A percentile compares a stretch with the other conserved stretches of the same genome.
These are phyloP conservation scores for Silene vulgaris DNA, from an alignment of 179 eudicot genomes.

Conservation along the genomic window DNA sequence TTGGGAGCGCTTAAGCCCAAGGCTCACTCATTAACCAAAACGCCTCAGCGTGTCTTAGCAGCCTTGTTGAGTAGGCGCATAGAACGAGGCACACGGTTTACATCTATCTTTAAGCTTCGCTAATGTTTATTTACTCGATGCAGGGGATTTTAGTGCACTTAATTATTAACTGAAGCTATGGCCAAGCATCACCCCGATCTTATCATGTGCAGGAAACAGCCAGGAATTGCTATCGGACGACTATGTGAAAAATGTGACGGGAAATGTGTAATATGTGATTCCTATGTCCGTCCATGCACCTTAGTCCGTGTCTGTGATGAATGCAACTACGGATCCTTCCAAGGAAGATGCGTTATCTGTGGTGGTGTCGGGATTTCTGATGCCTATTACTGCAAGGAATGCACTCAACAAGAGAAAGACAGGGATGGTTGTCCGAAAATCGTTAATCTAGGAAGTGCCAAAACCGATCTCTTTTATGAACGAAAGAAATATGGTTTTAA, in stretches of 20 bases:
- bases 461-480: conserved; percentile 74
- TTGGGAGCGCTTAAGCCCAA: too few relatives aligned
- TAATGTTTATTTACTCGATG: background rate
- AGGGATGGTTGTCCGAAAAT: conserved; percentile 81
- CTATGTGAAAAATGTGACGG: conserved; percentile 82
- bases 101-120: background rate
- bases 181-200: conserved; percentile 93
- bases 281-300: conserved; percentile 81
- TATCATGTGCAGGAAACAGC: conserved; percentile 89
- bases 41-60: too few relatives aligned
- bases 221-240: conserved; percentile 81
- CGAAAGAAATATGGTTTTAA: conserved; percentile 76
- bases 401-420: conserved; percentile 80
- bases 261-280: conserved; percentile 75
- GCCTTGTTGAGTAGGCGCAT: too few relatives aligned
- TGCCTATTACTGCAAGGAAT: conserved; percentile 81
- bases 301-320: conserved; percentile 76
- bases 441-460: conserved; percentile 80
- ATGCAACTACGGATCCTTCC: conserved; percentile 85
- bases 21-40: too few relatives aligned
- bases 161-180: conserved; percentile 35
- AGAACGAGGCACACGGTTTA: too few relatives aligned
- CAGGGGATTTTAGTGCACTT: conserved; percentile 18
- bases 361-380: conserved; percentile 89
- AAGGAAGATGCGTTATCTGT: conserved; percentile 76